A percentile compares a stretch with the other conserved stretches of the same genome.
Evolutionary conservation across 371 early-diverging fungal genomes (phyloP).

Genomic region (Coemansia sp.): DNA sequence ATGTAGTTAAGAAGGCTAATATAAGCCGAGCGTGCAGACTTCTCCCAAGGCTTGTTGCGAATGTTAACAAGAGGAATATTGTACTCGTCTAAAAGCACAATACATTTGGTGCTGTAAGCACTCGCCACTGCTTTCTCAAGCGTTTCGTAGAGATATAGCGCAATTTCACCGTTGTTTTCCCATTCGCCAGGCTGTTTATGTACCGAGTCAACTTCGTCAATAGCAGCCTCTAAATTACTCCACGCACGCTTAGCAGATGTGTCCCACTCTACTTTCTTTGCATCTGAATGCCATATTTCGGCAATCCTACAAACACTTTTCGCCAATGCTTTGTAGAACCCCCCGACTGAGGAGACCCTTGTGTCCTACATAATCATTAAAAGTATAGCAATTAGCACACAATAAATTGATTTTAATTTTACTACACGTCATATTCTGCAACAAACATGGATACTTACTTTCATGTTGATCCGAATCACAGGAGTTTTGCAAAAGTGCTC

Average conservation of each 20-base stretch:
- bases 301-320: not conserved
- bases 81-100: slow-evolving; percentile 21
- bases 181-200: not conserved
- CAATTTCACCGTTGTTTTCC: not conserved
- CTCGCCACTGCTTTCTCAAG: not conserved
- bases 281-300: not conserved
- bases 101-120: not conserved
- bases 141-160: not conserved
- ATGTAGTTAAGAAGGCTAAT: not conserved
- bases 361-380: not conserved
- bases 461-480: slow-evolving; percentile 15
- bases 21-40: not conserved
- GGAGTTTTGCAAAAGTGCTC: slow-evolving; percentile 17
- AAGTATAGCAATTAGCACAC: too few relatives aligned
- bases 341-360: not conserved
- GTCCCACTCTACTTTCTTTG: too few relatives aligned
- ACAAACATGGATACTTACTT: not conserved
- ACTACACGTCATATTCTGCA: too few relatives aligned
- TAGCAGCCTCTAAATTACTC: not conserved
- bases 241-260: not conserved
- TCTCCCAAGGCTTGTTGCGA: not conserved
- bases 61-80: not conserved
- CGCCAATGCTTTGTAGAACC: not conserved
- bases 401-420: too few relatives aligned
- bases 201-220: too few relatives aligned